Percentiles rank a stretch among this genome's conserved stretches.
Conservation (phyloP, 495 filamentous ascomycete genomes). For the Penicillium cosmopolitanum region DNA sequence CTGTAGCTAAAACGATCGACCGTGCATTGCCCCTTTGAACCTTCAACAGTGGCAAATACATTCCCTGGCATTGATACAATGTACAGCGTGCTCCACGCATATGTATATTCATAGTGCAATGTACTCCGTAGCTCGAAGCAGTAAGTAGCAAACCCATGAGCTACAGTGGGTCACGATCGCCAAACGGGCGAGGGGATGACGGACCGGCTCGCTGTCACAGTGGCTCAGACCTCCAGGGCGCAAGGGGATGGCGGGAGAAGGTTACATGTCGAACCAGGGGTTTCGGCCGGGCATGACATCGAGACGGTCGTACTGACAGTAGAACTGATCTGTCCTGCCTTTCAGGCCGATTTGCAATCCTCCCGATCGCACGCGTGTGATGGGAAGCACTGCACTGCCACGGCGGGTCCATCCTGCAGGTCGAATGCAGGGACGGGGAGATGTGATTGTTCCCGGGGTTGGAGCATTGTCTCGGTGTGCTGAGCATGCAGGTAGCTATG, state of each 20-base stretch:
- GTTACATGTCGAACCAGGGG: conserved; percentile 18
- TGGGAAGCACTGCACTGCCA: conserved; percentile 15
- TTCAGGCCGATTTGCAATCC: conserved; percentile 11
- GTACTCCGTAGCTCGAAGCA: not conserved
- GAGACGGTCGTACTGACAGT: not conserved
- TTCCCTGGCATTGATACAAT: not conserved
- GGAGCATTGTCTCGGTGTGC: conserved; percentile 14
- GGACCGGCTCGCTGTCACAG: conserved; percentile 26
- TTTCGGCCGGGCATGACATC: not conserved
- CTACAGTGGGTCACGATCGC: conserved; percentile 24
- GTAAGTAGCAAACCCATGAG: not conserved
- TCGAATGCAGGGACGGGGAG: conserved; percentile 26
- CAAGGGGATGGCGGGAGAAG: conserved; percentile 20
- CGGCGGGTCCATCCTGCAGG: conserved; percentile 28
- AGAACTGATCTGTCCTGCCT: not conserved
- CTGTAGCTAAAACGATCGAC: conserved; percentile 30
- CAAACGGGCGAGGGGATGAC: conserved; percentile 24
- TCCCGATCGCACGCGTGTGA: conserved; percentile 13
- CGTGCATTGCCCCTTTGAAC: conserved; percentile 14
- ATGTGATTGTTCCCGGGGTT: conserved; percentile 3
- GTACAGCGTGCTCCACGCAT: too few relatives aligned
- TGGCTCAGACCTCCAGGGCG: conserved; percentile 15
- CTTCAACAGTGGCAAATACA: not conserved
- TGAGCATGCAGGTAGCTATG: not conserved
- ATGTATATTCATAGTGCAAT: too few relatives aligned